Evolutionary conservation across 805 yeast species (phyloP).

Genomic region (Candida glaebosa): DNA sequence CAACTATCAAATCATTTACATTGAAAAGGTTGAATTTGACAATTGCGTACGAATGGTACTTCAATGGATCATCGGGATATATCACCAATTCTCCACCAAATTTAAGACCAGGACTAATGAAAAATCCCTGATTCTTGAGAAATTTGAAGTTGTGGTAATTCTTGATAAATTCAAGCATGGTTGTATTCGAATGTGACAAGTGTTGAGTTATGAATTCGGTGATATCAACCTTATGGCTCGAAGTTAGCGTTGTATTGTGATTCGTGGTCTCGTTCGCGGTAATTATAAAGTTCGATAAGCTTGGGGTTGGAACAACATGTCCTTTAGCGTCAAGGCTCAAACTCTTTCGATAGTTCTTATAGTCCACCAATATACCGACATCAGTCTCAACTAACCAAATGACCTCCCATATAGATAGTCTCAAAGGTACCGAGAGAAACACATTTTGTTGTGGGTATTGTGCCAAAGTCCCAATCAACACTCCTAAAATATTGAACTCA

Average conservation of each 20-base stretch:
- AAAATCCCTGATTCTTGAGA: conserved; percentile 46
- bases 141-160: conserved; percentile 26
- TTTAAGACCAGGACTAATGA: conserved; percentile 77
- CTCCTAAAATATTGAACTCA: conserved; percentile 64
- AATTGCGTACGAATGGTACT: conserved; percentile 84
- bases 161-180: conserved; percentile 3
- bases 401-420: conserved; percentile 70
- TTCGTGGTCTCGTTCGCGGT: neutral
- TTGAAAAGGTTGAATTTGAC: conserved; percentile 49
- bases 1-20: conserved; percentile 60
- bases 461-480: conserved; percentile 78
- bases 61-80: conserved; percentile 91
- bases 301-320: neutral
- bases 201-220: conserved; percentile 3
- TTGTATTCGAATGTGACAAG: neutral
- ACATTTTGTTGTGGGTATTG: conserved; percentile 90
- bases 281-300: neutral
- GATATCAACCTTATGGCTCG: neutral
- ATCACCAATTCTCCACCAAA: conserved; percentile 89
- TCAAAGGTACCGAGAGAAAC: conserved; percentile 81
- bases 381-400: conserved; percentile 53
- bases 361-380: conserved; percentile 43
- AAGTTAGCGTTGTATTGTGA: neutral
- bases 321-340: neutral
- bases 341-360: conserved; percentile 16